A percentile compares a stretch with the other conserved stretches of the same genome.
These are phyloP conservation scores for Tylopilus subfusipes DNA, from an alignment of 768 basidiomycete species.

Conservation along the genomic window DNA sequence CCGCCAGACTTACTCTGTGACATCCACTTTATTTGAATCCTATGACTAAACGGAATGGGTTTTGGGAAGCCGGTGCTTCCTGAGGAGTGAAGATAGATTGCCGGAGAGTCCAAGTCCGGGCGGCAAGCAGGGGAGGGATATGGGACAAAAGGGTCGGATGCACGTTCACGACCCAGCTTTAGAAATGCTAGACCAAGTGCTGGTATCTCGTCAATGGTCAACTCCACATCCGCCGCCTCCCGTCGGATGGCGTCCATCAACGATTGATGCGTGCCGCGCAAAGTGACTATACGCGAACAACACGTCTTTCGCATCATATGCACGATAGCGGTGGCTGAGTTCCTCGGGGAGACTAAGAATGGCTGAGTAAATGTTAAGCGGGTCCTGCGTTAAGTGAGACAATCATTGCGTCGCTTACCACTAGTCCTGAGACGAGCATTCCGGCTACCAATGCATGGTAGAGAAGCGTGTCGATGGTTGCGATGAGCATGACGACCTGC, in stretches of 20 bases:
- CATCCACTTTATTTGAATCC: slow-evolving; percentile 33
- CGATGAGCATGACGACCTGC: slow-evolving; percentile 32
- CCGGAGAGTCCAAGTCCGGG: slow-evolving; percentile 11
- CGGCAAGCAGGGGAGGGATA: slow-evolving; percentile 5
- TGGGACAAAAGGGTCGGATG: slow-evolving; percentile 7
- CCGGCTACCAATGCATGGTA: slow-evolving; percentile 29
- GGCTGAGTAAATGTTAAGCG: slow-evolving; percentile 14
- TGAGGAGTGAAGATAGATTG: slow-evolving; percentile 21
- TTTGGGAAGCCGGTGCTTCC: slow-evolving; percentile 49
- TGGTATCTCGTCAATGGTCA: slow-evolving; percentile 10
- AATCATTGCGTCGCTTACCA: slow-evolving; percentile 18
- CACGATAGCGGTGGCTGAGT: slow-evolving; percentile 18
- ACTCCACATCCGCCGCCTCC: not conserved
- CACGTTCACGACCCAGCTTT: slow-evolving; percentile 23
- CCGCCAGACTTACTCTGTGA: slow-evolving; percentile 26
- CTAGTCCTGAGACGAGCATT: slow-evolving; percentile 26
- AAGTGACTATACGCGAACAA: slow-evolving; percentile 20
- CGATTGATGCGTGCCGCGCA: slow-evolving; percentile 2
- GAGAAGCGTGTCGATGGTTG: slow-evolving; percentile 28
- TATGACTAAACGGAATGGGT: slow-evolving; percentile 35
- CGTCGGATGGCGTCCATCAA: slow-evolving; percentile 11
- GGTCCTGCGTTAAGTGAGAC: not conserved
- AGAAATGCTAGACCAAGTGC: slow-evolving; percentile 33
- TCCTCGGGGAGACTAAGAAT: slow-evolving; percentile 22
- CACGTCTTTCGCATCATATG: slow-evolving; percentile 18